phyloP scores from a whole-genome alignment of 192 early-diverging fungal species.

The Coemansia sp. region DNA sequence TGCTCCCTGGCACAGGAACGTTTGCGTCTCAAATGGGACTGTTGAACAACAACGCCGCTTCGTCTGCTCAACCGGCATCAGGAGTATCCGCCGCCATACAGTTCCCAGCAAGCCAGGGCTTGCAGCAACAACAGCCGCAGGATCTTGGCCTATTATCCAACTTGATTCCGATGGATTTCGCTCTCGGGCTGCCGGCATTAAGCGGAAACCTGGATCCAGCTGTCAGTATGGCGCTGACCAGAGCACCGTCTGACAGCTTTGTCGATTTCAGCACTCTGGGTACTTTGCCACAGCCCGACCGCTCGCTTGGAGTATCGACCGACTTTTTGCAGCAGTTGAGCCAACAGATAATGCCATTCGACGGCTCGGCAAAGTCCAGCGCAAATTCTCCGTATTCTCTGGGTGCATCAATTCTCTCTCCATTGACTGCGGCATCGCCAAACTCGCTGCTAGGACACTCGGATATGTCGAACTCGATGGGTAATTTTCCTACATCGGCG shows the following conservation, averaged over 20 bases:
- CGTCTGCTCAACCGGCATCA: slow-evolving; percentile 3
- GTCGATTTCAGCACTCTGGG: slow-evolving; percentile 16
- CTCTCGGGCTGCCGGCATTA: slow-evolving; percentile 39
- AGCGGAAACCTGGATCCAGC: slow-evolving; percentile 9
- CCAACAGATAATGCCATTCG: slow-evolving; percentile 20
- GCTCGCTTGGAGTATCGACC: slow-evolving; percentile 15
- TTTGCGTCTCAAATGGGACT: slow-evolving; percentile 6
- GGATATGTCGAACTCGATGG: slow-evolving; percentile 18
- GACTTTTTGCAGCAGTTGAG: slow-evolving; percentile 43
- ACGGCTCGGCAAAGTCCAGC: slow-evolving; percentile 2
- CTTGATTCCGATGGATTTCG: slow-evolving; percentile 53
- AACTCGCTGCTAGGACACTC: slow-evolving; percentile 24
- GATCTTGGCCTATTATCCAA: slow-evolving; percentile 15
- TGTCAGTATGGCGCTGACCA: slow-evolving; percentile 7
- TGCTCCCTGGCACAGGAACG: neutral
- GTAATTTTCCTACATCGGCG: slow-evolving; percentile 39
- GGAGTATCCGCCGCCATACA: slow-evolving; percentile 5
- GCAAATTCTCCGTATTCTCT: neutral
- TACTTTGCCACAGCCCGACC: neutral
- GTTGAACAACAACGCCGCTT: neutral
- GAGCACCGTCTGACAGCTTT: slow-evolving; percentile 5
- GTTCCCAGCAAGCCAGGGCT: slow-evolving; percentile 8
- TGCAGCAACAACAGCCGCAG: slow-evolving; percentile 8
- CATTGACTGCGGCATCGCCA: slow-evolving; percentile 29
- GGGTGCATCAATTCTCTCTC: slow-evolving; percentile 22